Evolutionary conservation across 805 yeast genomes (phyloP).

Genomic region (Candida silvicultrix): DNA sequence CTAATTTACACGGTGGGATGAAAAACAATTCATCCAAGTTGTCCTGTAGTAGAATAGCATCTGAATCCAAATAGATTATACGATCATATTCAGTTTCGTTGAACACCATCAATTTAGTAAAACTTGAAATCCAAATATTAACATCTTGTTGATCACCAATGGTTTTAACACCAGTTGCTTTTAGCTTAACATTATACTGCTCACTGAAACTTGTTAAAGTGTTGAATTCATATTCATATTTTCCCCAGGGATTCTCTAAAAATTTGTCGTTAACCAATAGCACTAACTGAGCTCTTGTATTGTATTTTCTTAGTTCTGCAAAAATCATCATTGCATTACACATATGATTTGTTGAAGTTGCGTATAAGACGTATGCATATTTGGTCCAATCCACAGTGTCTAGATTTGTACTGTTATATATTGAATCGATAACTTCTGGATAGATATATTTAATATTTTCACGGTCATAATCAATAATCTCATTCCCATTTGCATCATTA

Average conservation of each 20-base stretch:
- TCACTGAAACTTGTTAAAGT: slow-evolving; percentile 1
- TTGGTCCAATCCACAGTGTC: slow-evolving; percentile 20
- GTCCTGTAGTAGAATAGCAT: slow-evolving; percentile 28
- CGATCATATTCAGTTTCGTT: slow-evolving; percentile 32
- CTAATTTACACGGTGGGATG: slow-evolving; percentile 25
- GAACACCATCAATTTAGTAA: slow-evolving; percentile 39
- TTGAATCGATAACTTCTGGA: background rate
- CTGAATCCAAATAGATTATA: slow-evolving; percentile 41
- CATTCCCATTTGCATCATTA: background rate
- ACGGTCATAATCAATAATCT: background rate
- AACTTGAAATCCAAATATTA: slow-evolving; percentile 34
- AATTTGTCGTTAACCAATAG: slow-evolving; percentile 20
- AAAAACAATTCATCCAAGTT: slow-evolving; percentile 32
- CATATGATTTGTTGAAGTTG: slow-evolving; percentile 35
- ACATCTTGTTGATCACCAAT: background rate
- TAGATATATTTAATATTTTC: slow-evolving; percentile 1
- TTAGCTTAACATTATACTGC: slow-evolving; percentile 2
- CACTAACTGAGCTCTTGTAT: slow-evolving; percentile 30
- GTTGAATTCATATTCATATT: background rate
- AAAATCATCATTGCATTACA: slow-evolving; percentile 36
- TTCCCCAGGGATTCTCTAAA: background rate
- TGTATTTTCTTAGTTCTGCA: slow-evolving; percentile 20
- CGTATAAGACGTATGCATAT: slow-evolving; percentile 44
- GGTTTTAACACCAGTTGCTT: slow-evolving; percentile 1
- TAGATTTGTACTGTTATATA: background rate